phyloP scores from a whole-genome alignment of 306 rosid species.

The Pterocarpus macrocarpus region DNA sequence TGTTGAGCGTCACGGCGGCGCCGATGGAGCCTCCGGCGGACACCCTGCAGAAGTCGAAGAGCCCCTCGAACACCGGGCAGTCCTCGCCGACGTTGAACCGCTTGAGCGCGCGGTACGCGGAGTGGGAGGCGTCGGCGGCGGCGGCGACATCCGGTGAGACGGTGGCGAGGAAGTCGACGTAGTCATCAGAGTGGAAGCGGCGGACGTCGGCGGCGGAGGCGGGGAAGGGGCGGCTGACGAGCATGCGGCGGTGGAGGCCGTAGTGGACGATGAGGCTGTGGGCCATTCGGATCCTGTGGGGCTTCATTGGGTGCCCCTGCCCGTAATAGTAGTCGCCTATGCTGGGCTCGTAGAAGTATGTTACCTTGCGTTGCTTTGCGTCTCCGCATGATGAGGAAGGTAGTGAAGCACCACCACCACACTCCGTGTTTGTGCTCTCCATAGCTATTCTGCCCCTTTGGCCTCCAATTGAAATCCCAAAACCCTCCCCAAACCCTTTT shows the following conservation, averaged over 20 bases:
- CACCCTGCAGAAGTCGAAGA: conserved; percentile 71
- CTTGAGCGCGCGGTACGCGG: conserved; percentile 60
- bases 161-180: conserved; percentile 69
- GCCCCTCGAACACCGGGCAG: conserved; percentile 82
- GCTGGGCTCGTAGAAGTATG: conserved; percentile 79
- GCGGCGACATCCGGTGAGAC: conserved; percentile 61
- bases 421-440: conserved; percentile 40
- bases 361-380: conserved; percentile 66
- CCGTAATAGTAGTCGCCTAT: conserved; percentile 83
- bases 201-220: conserved; percentile 62
- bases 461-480: background rate
- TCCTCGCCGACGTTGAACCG: conserved; percentile 83
- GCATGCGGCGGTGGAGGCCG: conserved; percentile 81
- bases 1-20: conserved; percentile 74
- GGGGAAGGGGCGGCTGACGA: conserved; percentile 68
- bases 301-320: conserved; percentile 85
- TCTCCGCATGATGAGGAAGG: conserved; percentile 61
- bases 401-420: conserved; percentile 64
- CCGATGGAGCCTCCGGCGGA: conserved; percentile 86
- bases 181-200: conserved; percentile 70
- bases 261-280: conserved; percentile 77
- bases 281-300: conserved; percentile 83
- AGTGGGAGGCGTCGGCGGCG: conserved; percentile 49
- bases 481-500: background rate
- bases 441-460: conserved; percentile 29